Evolutionary conservation across 2,329 filamentous ascomycete genomes (phyloP).

Genomic region (Ciborinia camelliae): DNA sequence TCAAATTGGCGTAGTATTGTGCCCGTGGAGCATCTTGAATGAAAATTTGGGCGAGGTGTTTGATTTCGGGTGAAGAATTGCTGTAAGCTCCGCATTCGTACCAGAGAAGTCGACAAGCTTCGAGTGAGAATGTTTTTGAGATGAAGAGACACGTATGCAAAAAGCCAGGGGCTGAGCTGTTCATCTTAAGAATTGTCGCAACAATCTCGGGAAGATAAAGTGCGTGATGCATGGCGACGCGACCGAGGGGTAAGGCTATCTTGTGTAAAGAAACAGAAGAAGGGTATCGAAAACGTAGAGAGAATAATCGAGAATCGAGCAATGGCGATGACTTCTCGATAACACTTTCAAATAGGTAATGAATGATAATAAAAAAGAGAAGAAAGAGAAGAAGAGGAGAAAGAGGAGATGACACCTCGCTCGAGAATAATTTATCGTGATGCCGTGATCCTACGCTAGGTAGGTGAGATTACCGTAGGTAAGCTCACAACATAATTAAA

Average conservation of each 20-base stretch:
- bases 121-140: slow-evolving; percentile 4
- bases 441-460: background rate
- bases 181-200: background rate
- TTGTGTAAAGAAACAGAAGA: background rate
- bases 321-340: background rate
- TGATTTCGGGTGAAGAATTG: background rate
- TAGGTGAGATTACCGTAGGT: background rate
- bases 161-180: background rate
- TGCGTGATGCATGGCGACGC: slow-evolving; percentile 4
- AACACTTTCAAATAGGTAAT: background rate
- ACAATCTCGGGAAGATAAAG: slow-evolving; percentile 1
- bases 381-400: too few species aligned
- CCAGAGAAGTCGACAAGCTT: slow-evolving; percentile 2
- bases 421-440: too few species aligned
- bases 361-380: too few species aligned
- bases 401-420: too few species aligned
- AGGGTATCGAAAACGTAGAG: background rate
- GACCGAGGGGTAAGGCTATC: background rate
- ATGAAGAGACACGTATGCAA: background rate
- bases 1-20: slow-evolving; percentile 8
- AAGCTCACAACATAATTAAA: too few species aligned
- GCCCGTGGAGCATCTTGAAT: background rate
- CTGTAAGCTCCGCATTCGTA: background rate
- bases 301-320: background rate
- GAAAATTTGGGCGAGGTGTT: background rate